Conservation (phyloP, 306 rosid species). For the Acacia crassicarpa region DNA sequence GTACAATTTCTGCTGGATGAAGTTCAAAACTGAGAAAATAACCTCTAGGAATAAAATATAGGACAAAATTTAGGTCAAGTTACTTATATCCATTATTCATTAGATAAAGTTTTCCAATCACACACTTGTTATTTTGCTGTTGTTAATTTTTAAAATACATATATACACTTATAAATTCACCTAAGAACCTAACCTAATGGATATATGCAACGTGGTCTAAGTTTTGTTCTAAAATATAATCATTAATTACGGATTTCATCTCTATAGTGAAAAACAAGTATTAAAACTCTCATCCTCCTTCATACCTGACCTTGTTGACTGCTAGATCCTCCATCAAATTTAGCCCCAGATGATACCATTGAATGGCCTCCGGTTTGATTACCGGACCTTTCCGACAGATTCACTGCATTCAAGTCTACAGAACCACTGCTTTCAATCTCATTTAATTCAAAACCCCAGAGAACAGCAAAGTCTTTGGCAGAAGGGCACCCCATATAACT, state of each 20-base stretch:
- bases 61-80: no score
- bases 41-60: background rate
- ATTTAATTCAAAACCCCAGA: conserved; percentile 68
- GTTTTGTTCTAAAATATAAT: background rate
- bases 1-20: conserved; percentile 43
- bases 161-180: no score
- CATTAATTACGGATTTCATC: conserved; percentile 1
- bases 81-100: no score
- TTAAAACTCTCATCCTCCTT: conserved; percentile 15
- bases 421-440: conserved; percentile 55
- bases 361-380: conserved; percentile 24
- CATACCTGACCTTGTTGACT: conserved; percentile 57
- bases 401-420: conserved; percentile 35
- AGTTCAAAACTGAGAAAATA: conserved; percentile 8
- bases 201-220: no score
- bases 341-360: conserved; percentile 23
- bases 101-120: no score
- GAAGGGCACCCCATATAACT: conserved; percentile 80
- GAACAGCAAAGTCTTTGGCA: conserved; percentile 68
- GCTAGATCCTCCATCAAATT: conserved; percentile 41
- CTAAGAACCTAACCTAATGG: no score
- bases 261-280: background rate
- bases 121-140: no score
- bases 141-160: no score
- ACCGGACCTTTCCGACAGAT: conserved; percentile 26